Percentiles rank a stretch among this genome's conserved stretches.
Conservation (phyloP, 352 stramenopile species). For the Globisporangium orthogonon region DNA sequence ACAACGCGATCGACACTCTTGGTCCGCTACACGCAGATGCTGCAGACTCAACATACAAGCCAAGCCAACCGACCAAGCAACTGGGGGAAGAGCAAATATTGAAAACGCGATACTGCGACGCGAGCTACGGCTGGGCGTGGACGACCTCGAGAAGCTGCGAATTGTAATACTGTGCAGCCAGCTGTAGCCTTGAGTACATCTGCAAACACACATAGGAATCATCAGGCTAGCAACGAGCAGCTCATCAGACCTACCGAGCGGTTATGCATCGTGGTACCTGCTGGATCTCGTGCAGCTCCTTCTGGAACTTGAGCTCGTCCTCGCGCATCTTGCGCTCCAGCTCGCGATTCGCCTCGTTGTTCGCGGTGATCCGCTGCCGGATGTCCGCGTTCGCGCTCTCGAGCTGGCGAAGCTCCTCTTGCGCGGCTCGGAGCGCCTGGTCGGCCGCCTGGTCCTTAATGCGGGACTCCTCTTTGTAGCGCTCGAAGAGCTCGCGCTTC, state of each 20-base stretch:
- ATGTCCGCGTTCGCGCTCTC: conserved; percentile 38
- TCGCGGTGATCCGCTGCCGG: conserved; percentile 45
- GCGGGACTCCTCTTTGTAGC: conserved; percentile 56
- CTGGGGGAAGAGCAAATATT: neutral
- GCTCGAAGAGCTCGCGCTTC: conserved; percentile 61
- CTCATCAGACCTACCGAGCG: neutral
- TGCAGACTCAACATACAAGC: too few relatives aligned
- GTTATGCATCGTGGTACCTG: conserved; percentile 21
- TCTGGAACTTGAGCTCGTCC: conserved; percentile 54
- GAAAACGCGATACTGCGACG: neutral
- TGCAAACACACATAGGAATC: conserved; percentile 13
- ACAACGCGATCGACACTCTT: too few relatives aligned
- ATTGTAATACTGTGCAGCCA: conserved; percentile 67
- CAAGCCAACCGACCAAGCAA: neutral
- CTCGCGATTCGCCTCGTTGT: conserved; percentile 45
- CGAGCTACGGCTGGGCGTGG: conserved; percentile 17
- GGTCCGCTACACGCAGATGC: too few relatives aligned
- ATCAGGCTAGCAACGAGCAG: conserved; percentile 3
- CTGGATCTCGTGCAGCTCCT: conserved; percentile 55
- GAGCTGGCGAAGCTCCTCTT: conserved; percentile 49
- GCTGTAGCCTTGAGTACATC: conserved; percentile 65
- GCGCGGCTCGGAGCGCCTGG: conserved; percentile 42
- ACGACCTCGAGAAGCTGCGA: conserved; percentile 48
- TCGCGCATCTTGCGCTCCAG: conserved; percentile 64
- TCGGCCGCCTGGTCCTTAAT: conserved; percentile 55